Evolutionary conservation across 306 rosid genomes (phyloP).

Genomic region (Gillenia trifoliata): DNA sequence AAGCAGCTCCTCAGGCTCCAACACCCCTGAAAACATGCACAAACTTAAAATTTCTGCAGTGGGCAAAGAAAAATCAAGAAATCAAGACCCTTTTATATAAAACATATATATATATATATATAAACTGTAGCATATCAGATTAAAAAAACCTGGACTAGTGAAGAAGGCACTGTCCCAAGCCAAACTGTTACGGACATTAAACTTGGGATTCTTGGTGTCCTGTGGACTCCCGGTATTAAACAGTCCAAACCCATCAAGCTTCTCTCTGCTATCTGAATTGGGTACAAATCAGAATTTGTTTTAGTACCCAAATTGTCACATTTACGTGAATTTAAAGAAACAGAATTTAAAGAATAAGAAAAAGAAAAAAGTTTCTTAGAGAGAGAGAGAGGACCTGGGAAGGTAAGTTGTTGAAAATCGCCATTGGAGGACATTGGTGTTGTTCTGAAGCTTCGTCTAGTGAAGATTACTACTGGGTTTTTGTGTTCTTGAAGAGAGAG

Average conservation of each 20-base stretch:
- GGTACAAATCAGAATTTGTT: conserved; percentile 1
- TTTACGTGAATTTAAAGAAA: not conserved
- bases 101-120: not conserved
- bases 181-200: conserved; percentile 50
- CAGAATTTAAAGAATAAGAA: not conserved
- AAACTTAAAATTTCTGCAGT: not conserved
- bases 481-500: conserved; percentile 4
- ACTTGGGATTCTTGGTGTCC: conserved; percentile 19
- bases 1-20: conserved; percentile 59
- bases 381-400: conserved; percentile 4
- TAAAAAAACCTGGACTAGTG: conserved; percentile 46
- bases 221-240: conserved; percentile 12
- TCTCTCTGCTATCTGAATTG: conserved; percentile 32
- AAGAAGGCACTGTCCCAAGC: conserved; percentile 80
- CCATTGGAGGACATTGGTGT: not conserved
- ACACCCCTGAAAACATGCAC: conserved; percentile 39
- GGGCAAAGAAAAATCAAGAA: not conserved
- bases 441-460: not conserved
- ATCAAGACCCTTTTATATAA: not conserved
- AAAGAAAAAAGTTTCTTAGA: not conserved
- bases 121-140: not conserved
- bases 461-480: not conserved
- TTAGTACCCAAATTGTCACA: not conserved
- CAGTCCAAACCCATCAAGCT: conserved; percentile 35
- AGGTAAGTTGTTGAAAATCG: not conserved